Base-by-base conservation (phyloP, 805 yeast genomes). In the Metschnikowia bowlesiae region DNA sequence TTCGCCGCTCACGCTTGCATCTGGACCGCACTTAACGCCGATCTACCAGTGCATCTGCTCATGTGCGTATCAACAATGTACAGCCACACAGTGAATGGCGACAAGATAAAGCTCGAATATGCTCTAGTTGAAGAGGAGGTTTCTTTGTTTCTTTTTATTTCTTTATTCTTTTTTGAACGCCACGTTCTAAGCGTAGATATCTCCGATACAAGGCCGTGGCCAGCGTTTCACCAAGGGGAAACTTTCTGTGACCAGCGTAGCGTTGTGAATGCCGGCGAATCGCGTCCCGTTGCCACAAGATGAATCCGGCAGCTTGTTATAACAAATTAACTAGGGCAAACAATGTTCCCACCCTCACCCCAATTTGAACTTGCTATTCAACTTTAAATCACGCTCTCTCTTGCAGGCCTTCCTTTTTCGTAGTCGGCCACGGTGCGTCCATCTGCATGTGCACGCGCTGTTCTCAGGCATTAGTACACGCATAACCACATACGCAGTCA, bases 401-500 rank as follows among this genome's bases (percentile, higher is more conserved):
- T 37, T 37, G 39, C 30, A 26, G 16, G 39, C 29, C 39, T 37
- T 14, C n/a, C 22, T 14, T 18, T 14, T 26, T 26, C 41, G 34
- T 29, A 39, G 34, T 29, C 30, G 43, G 26, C 34, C 26, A 29
- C 28, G 7, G 32, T 29, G 43, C 43, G 22, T 39, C 34, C 14
- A 22, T 10, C 10, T 37, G 43, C 43, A 39, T 29, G 34, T 29
- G 34, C 43, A 39, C 43, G 43, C 43, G 14, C 43, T 9, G 13
- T 39, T 14, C 34, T 11, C 16, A 39, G 16, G 41, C 41, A 28
- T 26, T 39, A 39, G 41, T 39, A n/a, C 26, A 39, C 41, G 41
- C 41, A 39, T 39, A 39, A 39, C 41, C 41, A 39, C 39, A 11
- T 31, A 13, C 41, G 41, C 41, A 28, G 41, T 39, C 32, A 39